Conservation (phyloP, 306 rosid species). For the Inga leiocalycina region DNA sequence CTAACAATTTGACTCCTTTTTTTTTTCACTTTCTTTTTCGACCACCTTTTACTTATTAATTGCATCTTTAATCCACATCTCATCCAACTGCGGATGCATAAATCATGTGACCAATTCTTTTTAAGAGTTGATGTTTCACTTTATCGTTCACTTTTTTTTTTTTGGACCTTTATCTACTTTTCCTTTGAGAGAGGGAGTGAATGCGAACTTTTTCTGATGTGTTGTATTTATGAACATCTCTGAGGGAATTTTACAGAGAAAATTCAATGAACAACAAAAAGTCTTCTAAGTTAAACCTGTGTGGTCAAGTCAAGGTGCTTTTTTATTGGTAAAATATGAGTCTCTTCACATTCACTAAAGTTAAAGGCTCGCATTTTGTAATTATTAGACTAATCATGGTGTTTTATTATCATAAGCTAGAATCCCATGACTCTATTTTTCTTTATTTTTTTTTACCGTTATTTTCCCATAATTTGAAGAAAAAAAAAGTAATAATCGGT, state of each 20-base stretch:
- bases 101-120: conserved; percentile 39
- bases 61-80: background rate
- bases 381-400: conserved; percentile 1
- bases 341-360: conserved; percentile 15
- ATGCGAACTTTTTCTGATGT: conserved; percentile 25
- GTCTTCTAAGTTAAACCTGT: too few species aligned
- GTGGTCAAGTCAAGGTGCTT: background rate
- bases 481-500: background rate
- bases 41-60: background rate
- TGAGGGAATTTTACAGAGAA: background rate
- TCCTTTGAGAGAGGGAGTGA: background rate
- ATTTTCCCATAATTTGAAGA: background rate
- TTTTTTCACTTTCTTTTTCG: background rate
- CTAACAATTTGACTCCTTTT: background rate
- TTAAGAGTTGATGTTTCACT: background rate
- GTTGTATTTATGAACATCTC: background rate
- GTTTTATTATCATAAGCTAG: background rate
- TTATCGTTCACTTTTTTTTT: conserved; percentile 16
- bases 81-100: conserved; percentile 20
- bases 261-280: background rate
- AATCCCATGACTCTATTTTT: background rate
- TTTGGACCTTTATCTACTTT: background rate
- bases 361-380: conserved; percentile 6
- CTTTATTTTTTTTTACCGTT: background rate
- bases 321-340: background rate